These are phyloP conservation scores for Eucalyptus shirleyi DNA, from an alignment of 345 rosid species.

Conservation along the genomic window DNA sequence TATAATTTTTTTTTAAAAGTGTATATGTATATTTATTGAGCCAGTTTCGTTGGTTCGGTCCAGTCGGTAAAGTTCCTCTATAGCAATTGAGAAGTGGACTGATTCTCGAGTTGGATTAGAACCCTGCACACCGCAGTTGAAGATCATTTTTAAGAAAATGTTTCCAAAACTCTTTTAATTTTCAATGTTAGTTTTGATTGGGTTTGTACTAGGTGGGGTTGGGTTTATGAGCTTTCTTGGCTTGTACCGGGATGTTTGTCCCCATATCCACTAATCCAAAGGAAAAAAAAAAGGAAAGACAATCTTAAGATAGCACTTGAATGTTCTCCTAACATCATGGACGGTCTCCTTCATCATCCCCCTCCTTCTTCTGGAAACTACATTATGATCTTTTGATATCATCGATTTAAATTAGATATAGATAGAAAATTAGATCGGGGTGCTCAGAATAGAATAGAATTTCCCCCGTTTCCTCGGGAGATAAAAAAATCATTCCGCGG, in stretches of 20 bases:
- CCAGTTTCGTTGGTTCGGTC: fast-evolving
- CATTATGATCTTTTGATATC: neutral
- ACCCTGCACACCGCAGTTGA: too few relatives aligned
- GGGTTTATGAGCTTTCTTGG: neutral
- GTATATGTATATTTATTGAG: neutral
- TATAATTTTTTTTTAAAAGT: too few relatives aligned
- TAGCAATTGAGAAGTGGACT: neutral
- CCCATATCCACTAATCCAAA: neutral
- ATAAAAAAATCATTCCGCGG: neutral
- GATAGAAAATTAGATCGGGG: neutral
- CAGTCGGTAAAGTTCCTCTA: fast-evolving
- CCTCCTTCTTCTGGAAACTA: neutral
- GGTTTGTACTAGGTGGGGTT: neutral
- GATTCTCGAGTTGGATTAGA: too few relatives aligned
- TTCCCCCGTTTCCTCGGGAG: neutral
- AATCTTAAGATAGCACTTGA: neutral
- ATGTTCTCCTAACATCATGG: neutral
- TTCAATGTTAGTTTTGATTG: too few relatives aligned
- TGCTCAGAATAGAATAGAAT: neutral
- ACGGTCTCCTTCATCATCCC: neutral
- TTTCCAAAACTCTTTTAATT: too few relatives aligned
- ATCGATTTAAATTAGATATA: neutral
- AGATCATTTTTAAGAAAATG: too few relatives aligned
- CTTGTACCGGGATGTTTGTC: neutral
- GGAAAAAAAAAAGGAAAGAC: neutral